phyloP scores from a whole-genome alignment of 140 eudicot species.

The Oenanthe javanica region DNA sequence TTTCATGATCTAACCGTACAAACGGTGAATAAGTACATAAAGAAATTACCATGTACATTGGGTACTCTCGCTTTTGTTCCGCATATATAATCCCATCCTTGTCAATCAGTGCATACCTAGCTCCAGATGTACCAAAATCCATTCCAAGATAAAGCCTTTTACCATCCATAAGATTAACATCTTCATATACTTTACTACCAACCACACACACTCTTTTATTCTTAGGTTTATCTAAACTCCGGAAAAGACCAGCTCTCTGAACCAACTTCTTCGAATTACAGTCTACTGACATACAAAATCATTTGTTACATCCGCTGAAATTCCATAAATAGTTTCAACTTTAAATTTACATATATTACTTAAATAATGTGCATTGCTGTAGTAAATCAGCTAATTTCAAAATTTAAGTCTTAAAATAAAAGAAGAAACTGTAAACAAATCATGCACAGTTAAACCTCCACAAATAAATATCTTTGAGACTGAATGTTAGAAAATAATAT shows the following conservation, averaged over 20 bases:
- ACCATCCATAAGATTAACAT: constrained; percentile 21
- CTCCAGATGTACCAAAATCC: constrained; percentile 99
- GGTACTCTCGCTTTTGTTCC: constrained; percentile 80
- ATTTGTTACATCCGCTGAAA: neutral
- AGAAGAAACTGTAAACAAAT: too few relatives aligned
- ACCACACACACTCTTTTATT: constrained; percentile 16
- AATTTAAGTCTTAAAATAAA: too few relatives aligned
- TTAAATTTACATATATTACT: neutral
- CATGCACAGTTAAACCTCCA: too few relatives aligned
- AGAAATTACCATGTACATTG: constrained; percentile 47
- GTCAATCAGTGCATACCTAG: constrained; percentile 79
- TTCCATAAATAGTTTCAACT: neutral
- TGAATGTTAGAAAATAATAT: too few relatives aligned
- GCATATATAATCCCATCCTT: constrained; percentile 55
- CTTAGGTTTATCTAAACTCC: constrained; percentile 15
- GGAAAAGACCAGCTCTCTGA: constrained; percentile 11
- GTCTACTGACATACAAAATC: constrained; percentile 9
- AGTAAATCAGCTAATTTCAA: too few relatives aligned
- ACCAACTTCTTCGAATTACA: constrained; percentile 10
- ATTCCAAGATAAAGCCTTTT: constrained; percentile 72
- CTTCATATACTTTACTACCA: constrained; percentile 20
- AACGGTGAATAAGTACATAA: neutral
- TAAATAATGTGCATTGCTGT: too few relatives aligned
- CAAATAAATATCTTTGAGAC: too few relatives aligned
- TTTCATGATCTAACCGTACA: neutral